Base-by-base conservation (phyloP, 805 yeast species). In the Suhomyces sp. region DNA sequence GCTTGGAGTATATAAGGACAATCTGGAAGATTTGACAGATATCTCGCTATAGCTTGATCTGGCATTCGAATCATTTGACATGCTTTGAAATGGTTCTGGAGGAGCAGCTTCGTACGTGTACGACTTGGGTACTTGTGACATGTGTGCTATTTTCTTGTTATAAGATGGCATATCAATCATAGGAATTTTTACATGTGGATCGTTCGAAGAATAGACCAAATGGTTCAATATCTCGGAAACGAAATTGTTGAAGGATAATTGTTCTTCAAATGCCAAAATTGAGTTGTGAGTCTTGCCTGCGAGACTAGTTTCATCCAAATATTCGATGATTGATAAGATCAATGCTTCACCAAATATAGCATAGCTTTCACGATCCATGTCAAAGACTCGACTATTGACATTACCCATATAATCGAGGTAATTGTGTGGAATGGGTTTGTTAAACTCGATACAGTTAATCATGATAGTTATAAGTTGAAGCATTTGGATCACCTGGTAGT, bases 331-430 rank as follows among this genome's bases (percentile, higher is more conserved):
- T 9, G 46, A 25, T n/a, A 35, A 15, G 17, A 39, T 23, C 2
- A 42, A 24, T 5, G 43, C 46, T 31, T 56, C 54, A 3, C 60
- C 58, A 15, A 57, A 31, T 2, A 42, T 28, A 11, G 24, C 22
- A 33, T 54, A 57, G 15, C 42, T 18, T 1, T 25, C 9, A 2
- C 25, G 23, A 3, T 32, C 42, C 19, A 53, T 27, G 19, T 46
- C 33, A 38, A 46, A 50, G n/a, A 56, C 35, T 25, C 60, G 28
- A 3, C 42, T 22, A 32, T 50, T 47, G 28, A 42, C 37, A 23
- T 49, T 48, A 10, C 49, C 25, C 17, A 42, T 15, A 10, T 38
- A 40, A 21, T 31, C 30, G 24, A 47, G 9, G 19, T 38, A 33
- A 9, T 18, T 23, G 3, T 26, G 17, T n/a, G 53, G 50, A 14